Conservation (phyloP, 2,329 filamentous ascomycete genomes). For the Alternaria sp. region DNA sequence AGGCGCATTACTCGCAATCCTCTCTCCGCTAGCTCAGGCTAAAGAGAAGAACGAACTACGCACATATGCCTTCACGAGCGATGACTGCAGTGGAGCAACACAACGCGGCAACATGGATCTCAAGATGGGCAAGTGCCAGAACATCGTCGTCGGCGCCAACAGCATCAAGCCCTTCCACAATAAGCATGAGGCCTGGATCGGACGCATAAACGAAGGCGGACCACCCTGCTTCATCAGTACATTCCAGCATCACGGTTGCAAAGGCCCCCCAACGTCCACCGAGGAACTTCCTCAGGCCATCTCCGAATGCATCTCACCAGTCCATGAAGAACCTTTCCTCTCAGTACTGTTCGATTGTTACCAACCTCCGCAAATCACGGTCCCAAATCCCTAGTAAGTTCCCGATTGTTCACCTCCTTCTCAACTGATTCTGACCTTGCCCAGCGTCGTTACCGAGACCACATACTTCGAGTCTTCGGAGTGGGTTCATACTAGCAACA, state of each 20-base stretch:
- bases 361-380: background rate
- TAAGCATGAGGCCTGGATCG: slow-evolving; percentile 12
- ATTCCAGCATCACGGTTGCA: slow-evolving; percentile 22
- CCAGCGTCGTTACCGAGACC: background rate
- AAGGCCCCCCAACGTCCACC: background rate
- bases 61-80: slow-evolving; percentile 23
- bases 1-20: slow-evolving; percentile 24
- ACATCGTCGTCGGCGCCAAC: slow-evolving; percentile 17
- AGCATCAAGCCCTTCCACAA: slow-evolving; percentile 27
- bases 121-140: slow-evolving; percentile 26
- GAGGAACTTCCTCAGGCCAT: slow-evolving; percentile 13
- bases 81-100: slow-evolving; percentile 28
- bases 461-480: background rate
- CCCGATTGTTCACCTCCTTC: background rate
- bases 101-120: slow-evolving; percentile 27
- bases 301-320: slow-evolving; percentile 12
- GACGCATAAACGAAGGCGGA: slow-evolving; percentile 21
- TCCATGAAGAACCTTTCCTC: slow-evolving; percentile 3
- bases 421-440: background rate
- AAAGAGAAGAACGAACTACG: slow-evolving; percentile 22
- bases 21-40: slow-evolving; percentile 21
- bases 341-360: slow-evolving; percentile 30
- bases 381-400: background rate
- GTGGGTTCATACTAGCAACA: background rate
- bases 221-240: slow-evolving; percentile 21